Conservation (phyloP, 2,329 filamentous ascomycete genomes). For the Nakataea oryzae region DNA sequence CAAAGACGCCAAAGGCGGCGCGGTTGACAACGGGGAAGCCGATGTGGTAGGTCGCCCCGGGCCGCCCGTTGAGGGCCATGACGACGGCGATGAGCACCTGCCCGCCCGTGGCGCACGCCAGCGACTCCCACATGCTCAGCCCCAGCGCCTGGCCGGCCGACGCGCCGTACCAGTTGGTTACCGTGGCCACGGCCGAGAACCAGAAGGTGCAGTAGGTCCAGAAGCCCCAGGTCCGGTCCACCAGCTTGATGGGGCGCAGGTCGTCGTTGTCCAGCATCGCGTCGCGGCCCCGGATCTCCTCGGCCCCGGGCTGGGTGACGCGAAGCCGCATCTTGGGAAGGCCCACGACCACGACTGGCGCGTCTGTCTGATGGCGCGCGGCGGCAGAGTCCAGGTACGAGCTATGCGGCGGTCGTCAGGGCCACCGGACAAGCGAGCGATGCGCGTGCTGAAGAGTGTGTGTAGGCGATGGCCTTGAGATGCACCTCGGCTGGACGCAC, state of each 20-base stretch:
- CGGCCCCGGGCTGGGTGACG: not conserved
- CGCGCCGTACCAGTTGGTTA: slow-evolving; percentile 25
- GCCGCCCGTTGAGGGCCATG: slow-evolving; percentile 30
- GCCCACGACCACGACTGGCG: not conserved
- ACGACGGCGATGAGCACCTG: slow-evolving; percentile 27
- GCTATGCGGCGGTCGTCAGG: not conserved
- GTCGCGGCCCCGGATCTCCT: not conserved
- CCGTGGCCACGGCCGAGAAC: slow-evolving; percentile 27
- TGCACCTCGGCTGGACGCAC: not conserved
- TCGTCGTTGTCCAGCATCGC: slow-evolving; percentile 28
- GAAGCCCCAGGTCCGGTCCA: slow-evolving; percentile 28
- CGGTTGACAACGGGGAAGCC: slow-evolving; percentile 29
- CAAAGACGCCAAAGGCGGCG: slow-evolving; percentile 30
- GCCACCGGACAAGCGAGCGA: no score
- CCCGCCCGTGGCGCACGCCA: slow-evolving; percentile 28
- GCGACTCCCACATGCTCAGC: slow-evolving; percentile 36
- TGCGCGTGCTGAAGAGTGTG: no score
- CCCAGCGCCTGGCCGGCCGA: slow-evolving; percentile 28
- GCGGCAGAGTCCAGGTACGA: no score
- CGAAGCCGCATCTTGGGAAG: not conserved
- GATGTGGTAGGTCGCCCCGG: slow-evolving; percentile 31
- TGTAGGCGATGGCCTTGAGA: no score
- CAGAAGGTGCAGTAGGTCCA: slow-evolving; percentile 30
- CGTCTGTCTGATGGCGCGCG: not conserved
- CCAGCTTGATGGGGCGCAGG: slow-evolving; percentile 24